Evolutionary conservation across 371 early-diverging fungal species (phyloP), one percentile per base, ranked within the genome.

Genomic region (Batkoa obscura): DNA sequence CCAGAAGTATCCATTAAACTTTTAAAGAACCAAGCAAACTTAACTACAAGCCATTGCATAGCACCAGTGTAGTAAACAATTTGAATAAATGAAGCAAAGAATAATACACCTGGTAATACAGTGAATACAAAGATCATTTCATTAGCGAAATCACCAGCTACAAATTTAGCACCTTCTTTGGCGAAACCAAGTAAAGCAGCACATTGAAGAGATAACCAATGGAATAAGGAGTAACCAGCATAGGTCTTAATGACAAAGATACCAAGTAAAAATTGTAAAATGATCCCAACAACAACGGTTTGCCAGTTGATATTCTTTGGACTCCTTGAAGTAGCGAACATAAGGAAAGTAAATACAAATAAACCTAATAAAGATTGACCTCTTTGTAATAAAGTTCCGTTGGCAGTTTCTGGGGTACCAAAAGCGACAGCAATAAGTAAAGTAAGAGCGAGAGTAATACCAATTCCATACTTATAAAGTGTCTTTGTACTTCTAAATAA

Each of bases 61-160:
- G 76, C 83, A 59, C 88, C 86, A 62, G 83, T 63, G 68, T 86
- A 88, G 74, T 86, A 88, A 57, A 88, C 67, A 56, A 84, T 76
- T 56, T 88, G 84, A 47, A 90, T 83, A 54, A 89, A 77, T 39
- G 90, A 70, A 48, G 84, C 83, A 68, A 92, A 90, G 76, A 89
- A 84, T 54, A 92, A 75, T 51, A 90, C 72, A 47, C 88, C 84
- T 13, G 92, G 90, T 43, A 90, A 72, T 17, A 88, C 86, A 15
- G 69, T 60, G 55, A 80, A 61, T 36, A 79, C 84, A 62, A 92
- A 87, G 32, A 72, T 59, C 12, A 60, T 51, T 0, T 64, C 56
- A 4, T 68, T 61, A 15, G 62, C 70, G 17, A 56, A 62, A 9
- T 66, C 64, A 37, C 84, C 83, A 60, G 87, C 74, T 41, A 92